phyloP scores from a whole-genome alignment of 805 yeast genomes.

The Danielozyma ontarioensis region DNA sequence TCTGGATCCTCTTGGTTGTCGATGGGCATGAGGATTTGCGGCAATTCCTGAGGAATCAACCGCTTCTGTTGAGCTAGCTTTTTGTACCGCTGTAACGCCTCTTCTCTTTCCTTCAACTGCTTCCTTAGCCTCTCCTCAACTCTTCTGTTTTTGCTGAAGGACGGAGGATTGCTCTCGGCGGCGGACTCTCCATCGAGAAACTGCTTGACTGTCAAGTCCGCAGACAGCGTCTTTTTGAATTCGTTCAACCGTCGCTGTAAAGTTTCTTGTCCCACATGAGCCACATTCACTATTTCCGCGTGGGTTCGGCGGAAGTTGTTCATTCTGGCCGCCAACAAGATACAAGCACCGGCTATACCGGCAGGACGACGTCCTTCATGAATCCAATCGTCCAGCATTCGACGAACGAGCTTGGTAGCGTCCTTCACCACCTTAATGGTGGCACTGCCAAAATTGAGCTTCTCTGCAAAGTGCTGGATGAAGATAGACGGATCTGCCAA shows the following conservation, averaged over 20 bases:
- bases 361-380: conserved; percentile 97
- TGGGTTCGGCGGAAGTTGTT: conserved; percentile 89
- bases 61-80: conserved; percentile 12
- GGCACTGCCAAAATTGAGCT: conserved; percentile 72
- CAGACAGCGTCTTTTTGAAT: conserved; percentile 74
- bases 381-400: conserved; percentile 95
- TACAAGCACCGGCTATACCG: conserved; percentile 96
- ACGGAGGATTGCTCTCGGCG: conserved; percentile 71
- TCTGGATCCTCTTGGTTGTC: neutral
- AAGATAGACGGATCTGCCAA: conserved; percentile 91
- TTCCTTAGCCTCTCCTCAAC: conserved; percentile 40
- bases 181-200: conserved; percentile 53
- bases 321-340: conserved; percentile 92
- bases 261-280: conserved; percentile 93
- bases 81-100: conserved; percentile 17
- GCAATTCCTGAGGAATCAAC: conserved; percentile 1
- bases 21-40: neutral
- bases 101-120: conserved; percentile 14
- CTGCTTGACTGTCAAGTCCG: conserved; percentile 62
- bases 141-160: conserved; percentile 59
- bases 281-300: conserved; percentile 89
- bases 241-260: conserved; percentile 86
- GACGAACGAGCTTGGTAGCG: conserved; percentile 78
- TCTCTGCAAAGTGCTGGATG: conserved; percentile 90
- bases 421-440: conserved; percentile 75